These are phyloP conservation scores for Cladophialophora immunda DNA, from an alignment of 2,329 filamentous ascomycete species.

Conservation along the genomic window DNA sequence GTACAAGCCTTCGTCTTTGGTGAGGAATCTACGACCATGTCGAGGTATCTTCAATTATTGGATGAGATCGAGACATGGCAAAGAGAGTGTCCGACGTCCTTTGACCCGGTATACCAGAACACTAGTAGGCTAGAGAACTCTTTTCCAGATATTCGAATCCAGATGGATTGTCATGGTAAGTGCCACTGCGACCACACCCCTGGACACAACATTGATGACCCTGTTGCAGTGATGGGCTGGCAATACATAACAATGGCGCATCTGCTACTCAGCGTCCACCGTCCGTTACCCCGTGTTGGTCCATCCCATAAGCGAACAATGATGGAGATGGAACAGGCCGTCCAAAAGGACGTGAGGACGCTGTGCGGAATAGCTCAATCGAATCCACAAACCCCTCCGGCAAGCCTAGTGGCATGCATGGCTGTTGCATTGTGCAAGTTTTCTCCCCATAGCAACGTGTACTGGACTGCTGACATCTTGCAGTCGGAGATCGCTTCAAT, in stretches of 20 bases:
- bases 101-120: conserved; percentile 16
- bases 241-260: conserved; percentile 25
- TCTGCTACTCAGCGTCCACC: conserved; percentile 19
- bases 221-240: conserved; percentile 23
- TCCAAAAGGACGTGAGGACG: conserved; percentile 6
- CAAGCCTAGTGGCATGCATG: conserved; percentile 21
- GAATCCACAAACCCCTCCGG: conserved; percentile 16
- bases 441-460: background rate
- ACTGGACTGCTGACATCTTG: background rate
- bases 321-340: conserved; percentile 10
- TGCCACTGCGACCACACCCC: background rate
- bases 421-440: conserved; percentile 16
- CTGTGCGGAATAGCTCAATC: conserved; percentile 21
- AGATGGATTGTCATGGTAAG: conserved; percentile 22
- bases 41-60: conserved; percentile 8
- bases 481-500: conserved; percentile 19
- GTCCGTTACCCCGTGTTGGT: conserved; percentile 20
- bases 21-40: background rate
- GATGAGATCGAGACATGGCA: conserved; percentile 13
- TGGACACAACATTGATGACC: background rate
- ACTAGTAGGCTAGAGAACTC: background rate
- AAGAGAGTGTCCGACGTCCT: conserved; percentile 3
- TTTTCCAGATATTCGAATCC: conserved; percentile 19
- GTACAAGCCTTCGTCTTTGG: conserved; percentile 22
- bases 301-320: conserved; percentile 1